Percentiles rank a stretch among this genome's conserved stretches.
These are phyloP conservation scores for Rhododendron kiyosumense DNA, from an alignment of 148 eudicot species.

Conservation along the genomic window DNA sequence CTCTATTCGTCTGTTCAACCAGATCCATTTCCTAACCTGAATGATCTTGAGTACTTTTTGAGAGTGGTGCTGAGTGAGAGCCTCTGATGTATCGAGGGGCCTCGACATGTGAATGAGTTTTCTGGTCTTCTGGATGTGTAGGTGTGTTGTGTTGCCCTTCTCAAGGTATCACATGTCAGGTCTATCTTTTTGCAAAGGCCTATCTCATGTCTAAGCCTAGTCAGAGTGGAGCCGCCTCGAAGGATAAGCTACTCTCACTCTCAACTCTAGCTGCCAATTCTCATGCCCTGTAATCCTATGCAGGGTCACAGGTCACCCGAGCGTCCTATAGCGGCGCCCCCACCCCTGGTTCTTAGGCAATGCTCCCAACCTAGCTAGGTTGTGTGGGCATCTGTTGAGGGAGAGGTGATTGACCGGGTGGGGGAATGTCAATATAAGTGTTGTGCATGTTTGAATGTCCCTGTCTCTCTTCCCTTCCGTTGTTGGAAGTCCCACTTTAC, in stretches of 20 bases:
- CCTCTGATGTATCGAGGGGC: neutral
- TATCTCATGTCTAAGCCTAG: neutral
- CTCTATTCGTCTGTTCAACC: neutral
- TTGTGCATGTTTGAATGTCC: neutral
- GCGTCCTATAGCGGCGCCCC: neutral
- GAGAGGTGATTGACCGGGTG: neutral
- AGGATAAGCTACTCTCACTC: neutral
- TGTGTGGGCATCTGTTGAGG: neutral
- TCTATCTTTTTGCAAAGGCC: neutral
- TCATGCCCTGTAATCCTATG: neutral
- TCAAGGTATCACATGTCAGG: neutral
- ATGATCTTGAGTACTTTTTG: neutral
- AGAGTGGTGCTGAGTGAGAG: neutral
- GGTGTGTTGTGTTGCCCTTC: neutral
- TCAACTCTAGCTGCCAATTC: neutral
- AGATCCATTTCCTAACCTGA: neutral
- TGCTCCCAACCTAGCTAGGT: neutral
- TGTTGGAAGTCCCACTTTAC: neutral
- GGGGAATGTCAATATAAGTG: neutral
- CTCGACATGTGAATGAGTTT: neutral
- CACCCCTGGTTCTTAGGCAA: neutral
- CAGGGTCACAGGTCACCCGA: neutral
- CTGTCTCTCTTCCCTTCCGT: neutral
- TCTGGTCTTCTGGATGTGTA: neutral
- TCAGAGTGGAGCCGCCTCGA: neutral